Conservation (phyloP, 768 basidiomycete species). For the Pleurotus djamor region DNA sequence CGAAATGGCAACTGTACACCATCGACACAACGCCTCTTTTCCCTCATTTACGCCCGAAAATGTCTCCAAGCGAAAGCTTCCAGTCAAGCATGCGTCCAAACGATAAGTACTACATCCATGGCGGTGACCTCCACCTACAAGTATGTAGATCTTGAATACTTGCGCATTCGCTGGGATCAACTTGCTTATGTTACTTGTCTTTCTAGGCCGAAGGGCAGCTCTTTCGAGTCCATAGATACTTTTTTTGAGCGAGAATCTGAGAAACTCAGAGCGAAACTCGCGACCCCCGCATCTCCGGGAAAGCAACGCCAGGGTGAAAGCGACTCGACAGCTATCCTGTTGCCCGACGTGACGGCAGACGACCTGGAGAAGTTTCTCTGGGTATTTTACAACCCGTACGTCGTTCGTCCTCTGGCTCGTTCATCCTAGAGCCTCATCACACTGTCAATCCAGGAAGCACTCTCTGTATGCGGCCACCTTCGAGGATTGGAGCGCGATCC, state of each 20-base stretch:
- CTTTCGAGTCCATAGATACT: conserved; percentile 59
- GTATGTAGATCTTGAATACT: conserved; percentile 27
- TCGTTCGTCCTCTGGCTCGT: not conserved
- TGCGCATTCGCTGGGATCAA: not conserved
- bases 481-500: conserved; percentile 52
- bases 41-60: not conserved
- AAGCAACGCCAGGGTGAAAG: conserved; percentile 29
- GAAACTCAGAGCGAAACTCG: conserved; percentile 37
- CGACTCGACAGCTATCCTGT: conserved; percentile 35
- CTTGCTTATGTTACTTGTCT: not conserved
- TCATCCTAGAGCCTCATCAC: not conserved
- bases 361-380: conserved; percentile 49
- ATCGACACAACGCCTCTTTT: not conserved
- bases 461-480: conserved; percentile 49
- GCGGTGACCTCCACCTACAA: conserved; percentile 52
- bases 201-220: conserved; percentile 52
- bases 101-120: conserved; percentile 46
- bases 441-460: conserved; percentile 39
- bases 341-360: conserved; percentile 28
- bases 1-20: too few species aligned
- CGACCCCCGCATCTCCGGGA: conserved; percentile 25
- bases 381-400: conserved; percentile 58
- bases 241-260: conserved; percentile 60
- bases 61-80: not conserved
- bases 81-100: conserved; percentile 12